Conservation (phyloP, 129 eudicot genomes). For the Pseudognaphalium luteoalbum region DNA sequence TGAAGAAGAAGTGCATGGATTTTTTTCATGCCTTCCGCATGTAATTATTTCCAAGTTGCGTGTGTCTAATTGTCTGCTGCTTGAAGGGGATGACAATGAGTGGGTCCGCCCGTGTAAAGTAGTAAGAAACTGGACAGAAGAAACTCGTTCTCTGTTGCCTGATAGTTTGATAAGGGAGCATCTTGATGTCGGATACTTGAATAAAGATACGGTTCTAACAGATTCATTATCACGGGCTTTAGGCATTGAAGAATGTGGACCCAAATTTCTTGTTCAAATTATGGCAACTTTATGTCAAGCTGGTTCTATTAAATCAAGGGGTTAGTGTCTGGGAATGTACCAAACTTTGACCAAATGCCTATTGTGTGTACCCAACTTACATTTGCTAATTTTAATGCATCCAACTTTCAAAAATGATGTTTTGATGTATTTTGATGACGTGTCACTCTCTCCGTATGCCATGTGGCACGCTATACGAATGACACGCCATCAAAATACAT, state of each 20-base stretch:
- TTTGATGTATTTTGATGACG: too few relatives aligned
- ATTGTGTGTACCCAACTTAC: too few relatives aligned
- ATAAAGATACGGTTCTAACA: conserved; percentile 54
- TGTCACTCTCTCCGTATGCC: too few relatives aligned
- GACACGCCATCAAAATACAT: too few relatives aligned
- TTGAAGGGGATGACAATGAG: conserved; percentile 50
- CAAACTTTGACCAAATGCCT: too few relatives aligned
- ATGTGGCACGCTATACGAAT: too few relatives aligned
- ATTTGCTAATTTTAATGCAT: too few relatives aligned
- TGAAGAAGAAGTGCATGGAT: conserved; percentile 74
- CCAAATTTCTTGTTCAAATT: conserved; percentile 47
- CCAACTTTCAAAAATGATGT: too few relatives aligned
- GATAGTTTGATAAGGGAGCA: conserved; percentile 55
- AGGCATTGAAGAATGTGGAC: conserved; percentile 73
- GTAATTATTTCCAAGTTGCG: conserved; percentile 65
- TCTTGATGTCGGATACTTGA: conserved; percentile 70
- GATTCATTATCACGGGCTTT: conserved; percentile 63
- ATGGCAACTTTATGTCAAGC: conserved; percentile 47
- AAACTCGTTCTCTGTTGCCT: conserved; percentile 56
- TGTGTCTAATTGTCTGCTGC: conserved; percentile 59
- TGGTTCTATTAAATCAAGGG: conserved; percentile 52
- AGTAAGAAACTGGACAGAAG: conserved; percentile 59
- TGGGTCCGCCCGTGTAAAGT: conserved; percentile 83
- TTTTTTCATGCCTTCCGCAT: conserved; percentile 73
- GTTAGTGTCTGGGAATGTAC: too few relatives aligned